Conservation (phyloP, 768 basidiomycete species). For the Cystobasidium tubakii region DNA sequence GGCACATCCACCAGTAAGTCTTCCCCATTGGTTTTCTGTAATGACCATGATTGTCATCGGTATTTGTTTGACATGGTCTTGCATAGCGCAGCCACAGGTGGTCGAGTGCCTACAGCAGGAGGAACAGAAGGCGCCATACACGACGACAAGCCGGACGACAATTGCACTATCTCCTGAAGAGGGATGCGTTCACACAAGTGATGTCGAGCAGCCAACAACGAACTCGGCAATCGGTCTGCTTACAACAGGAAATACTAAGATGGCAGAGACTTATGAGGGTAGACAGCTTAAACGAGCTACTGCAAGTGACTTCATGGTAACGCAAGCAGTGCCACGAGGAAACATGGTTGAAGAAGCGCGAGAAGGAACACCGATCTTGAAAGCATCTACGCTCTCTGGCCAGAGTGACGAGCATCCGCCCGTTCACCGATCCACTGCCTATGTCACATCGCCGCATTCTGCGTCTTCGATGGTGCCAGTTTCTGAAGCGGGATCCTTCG, state of each 20-base stretch:
- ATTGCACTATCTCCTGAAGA: not conserved
- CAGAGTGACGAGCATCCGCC: not conserved
- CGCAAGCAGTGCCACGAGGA: not conserved
- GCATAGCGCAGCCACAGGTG: not conserved
- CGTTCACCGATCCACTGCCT: no score
- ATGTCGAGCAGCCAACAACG: no score
- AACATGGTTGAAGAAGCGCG: not conserved
- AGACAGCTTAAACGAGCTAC: not conserved
- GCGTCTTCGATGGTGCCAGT: not conserved
- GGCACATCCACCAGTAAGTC: not conserved
- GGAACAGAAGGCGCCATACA: not conserved
- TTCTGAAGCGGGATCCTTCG: slow-evolving; percentile 30
- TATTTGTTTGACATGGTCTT: no score
- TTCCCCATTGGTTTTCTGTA: no score
- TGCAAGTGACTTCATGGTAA: not conserved
- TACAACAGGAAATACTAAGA: no score
- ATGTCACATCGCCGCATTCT: not conserved
- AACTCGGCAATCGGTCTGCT: no score
- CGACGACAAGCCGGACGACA: not conserved
- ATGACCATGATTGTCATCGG: no score
- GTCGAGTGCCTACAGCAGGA: not conserved
- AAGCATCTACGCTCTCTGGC: not conserved
- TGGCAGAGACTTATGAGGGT: no score
- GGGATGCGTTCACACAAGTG: no score
- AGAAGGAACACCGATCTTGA: not conserved